These are phyloP conservation scores for Venustampulla echinocandica DNA, from an alignment of 495 filamentous ascomycete genomes.

Conservation along the genomic window DNA sequence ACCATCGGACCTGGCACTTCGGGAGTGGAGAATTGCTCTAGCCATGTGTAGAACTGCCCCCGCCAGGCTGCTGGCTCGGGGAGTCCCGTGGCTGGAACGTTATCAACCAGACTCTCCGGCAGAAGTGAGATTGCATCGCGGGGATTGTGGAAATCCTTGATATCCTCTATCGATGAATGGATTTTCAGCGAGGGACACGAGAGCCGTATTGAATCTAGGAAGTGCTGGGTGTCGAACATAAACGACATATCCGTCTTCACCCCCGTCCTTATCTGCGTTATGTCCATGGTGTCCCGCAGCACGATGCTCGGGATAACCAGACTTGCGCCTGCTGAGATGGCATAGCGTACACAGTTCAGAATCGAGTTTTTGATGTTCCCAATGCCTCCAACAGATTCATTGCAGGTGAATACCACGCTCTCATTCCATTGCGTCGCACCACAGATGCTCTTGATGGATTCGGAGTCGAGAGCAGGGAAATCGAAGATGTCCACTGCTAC, in stretches of 20 bases:
- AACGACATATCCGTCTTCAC: conserved; percentile 10
- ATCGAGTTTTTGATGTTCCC: conserved; percentile 20
- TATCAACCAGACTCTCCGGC: conserved; percentile 9
- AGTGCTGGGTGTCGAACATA: conserved; percentile 20
- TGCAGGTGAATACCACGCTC: conserved; percentile 21
- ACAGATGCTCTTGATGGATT: conserved; percentile 17
- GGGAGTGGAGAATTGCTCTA: conserved; percentile 5
- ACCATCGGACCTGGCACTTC: conserved; percentile 8
- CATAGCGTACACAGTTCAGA: conserved; percentile 23
- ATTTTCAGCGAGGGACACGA: conserved; percentile 13
- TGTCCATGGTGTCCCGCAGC: conserved; percentile 3
- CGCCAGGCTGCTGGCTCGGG: conserved; percentile 18
- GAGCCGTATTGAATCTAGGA: conserved; percentile 8
- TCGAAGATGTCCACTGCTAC: conserved; percentile 12
- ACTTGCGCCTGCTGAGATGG: conserved; percentile 21
- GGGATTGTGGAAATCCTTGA: neutral
- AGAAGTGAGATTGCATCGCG: conserved; percentile 2
- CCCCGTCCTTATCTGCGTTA: conserved; percentile 6
- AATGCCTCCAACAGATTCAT: conserved; percentile 17
- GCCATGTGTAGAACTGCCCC: conserved; percentile 5
- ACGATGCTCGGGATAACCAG: conserved; percentile 18
- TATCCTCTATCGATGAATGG: conserved; percentile 5
- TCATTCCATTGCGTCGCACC: conserved; percentile 13
- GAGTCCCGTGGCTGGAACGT: conserved; percentile 7
- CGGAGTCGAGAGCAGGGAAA: conserved; percentile 16